Conservation (phyloP, 495 filamentous ascomycete genomes). For the Polyplosphaeria fusca region DNA sequence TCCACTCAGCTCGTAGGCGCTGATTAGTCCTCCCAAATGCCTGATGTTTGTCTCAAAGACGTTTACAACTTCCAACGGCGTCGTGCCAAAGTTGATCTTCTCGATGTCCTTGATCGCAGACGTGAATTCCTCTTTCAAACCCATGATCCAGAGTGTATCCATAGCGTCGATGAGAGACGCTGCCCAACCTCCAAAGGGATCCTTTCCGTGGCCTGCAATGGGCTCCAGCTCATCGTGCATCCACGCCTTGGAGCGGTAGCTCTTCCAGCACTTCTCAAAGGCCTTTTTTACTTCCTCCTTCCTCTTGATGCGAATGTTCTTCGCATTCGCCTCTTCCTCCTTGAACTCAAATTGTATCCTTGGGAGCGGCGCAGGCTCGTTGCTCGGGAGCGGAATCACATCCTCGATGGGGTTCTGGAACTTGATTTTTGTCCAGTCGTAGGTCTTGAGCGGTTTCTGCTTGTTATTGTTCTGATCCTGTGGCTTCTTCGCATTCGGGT, state of each 20-base stretch:
- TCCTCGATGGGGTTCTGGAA: slow-evolving; percentile 25
- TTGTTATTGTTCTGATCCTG: neutral
- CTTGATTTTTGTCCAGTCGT: slow-evolving; percentile 23
- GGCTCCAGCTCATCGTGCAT: slow-evolving; percentile 42
- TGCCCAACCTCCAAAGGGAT: slow-evolving; percentile 62
- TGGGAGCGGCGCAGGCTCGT: slow-evolving; percentile 16
- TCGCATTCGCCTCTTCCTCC: slow-evolving; percentile 30
- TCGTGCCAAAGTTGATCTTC: slow-evolving; percentile 53
- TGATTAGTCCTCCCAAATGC: slow-evolving; percentile 42
- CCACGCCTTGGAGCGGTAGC: slow-evolving; percentile 42
- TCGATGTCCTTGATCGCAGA: slow-evolving; percentile 54
- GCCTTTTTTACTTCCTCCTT: slow-evolving; percentile 35
- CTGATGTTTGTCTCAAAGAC: slow-evolving; percentile 46
- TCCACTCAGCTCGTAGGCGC: slow-evolving; percentile 42
- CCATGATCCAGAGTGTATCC: slow-evolving; percentile 66
- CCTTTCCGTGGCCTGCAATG: slow-evolving; percentile 37
- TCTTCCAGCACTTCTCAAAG: slow-evolving; percentile 39
- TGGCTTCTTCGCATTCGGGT: neutral
- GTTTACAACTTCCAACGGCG: slow-evolving; percentile 35
- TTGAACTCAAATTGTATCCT: slow-evolving; percentile 37
- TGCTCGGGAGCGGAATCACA: slow-evolving; percentile 26
- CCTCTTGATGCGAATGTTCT: slow-evolving; percentile 27
- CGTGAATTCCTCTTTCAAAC: slow-evolving; percentile 57
- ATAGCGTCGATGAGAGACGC: slow-evolving; percentile 60
- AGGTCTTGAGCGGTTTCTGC: neutral